phyloP scores from a whole-genome alignment of 805 yeast species.

The Myxozyma mucilagina region DNA sequence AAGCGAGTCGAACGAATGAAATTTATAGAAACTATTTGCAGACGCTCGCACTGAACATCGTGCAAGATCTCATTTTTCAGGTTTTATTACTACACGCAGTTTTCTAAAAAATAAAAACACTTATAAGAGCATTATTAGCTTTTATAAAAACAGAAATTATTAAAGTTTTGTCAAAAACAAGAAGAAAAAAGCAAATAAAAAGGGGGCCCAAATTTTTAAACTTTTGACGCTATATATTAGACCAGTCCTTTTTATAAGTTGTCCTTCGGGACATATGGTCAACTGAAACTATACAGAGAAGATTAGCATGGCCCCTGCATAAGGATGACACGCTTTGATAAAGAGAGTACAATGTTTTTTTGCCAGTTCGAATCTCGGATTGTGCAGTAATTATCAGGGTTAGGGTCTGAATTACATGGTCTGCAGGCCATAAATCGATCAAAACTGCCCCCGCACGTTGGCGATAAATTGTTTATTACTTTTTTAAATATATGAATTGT shows the following conservation, averaged over 20 bases:
- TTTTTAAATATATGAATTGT: neutral
- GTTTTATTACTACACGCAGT: too few species aligned
- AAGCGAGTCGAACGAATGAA: too few species aligned
- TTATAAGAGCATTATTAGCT: too few species aligned
- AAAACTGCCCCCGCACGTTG: neutral
- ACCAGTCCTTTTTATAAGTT: too few species aligned
- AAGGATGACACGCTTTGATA: slow-evolving; percentile 99
- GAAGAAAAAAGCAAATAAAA: neutral
- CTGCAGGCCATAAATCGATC: neutral
- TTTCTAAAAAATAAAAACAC: too few species aligned
- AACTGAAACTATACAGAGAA: slow-evolving; percentile 99
- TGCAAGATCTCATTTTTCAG: too few species aligned
- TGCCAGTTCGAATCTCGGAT: slow-evolving; percentile 29
- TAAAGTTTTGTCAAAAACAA: neutral
- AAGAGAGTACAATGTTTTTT: slow-evolving; percentile 96
- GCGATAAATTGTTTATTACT: neutral
- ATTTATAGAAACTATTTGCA: too few species aligned
- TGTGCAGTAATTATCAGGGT: neutral
- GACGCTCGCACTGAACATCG: too few species aligned
- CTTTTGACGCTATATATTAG: neutral
- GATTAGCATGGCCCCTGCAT: slow-evolving; percentile 99
- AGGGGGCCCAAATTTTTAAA: neutral
- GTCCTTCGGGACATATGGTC: slow-evolving; percentile 93
- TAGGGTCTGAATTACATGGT: neutral
- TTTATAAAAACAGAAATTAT: too few species aligned